phyloP scores from a whole-genome alignment of 1,284 basidiomycete species.

The Trichosporon coremiiforme region DNA sequence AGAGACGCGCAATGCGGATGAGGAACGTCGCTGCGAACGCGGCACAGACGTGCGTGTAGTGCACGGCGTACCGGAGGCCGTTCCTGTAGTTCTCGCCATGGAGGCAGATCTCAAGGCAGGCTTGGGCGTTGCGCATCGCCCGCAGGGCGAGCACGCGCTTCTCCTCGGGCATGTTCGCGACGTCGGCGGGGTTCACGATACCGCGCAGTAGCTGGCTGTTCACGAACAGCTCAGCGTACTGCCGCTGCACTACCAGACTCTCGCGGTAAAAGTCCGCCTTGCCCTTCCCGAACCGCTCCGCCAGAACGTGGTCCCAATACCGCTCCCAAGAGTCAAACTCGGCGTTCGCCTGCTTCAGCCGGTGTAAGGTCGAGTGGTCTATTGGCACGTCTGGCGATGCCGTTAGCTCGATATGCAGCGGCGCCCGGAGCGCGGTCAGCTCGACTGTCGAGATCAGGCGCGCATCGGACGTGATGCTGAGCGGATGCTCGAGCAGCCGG shows the following conservation, averaged over 20 bases:
- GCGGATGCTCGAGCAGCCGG: conserved; percentile 77
- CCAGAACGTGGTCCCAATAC: conserved; percentile 55
- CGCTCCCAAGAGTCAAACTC: conserved; percentile 57
- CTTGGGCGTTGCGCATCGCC: conserved; percentile 56
- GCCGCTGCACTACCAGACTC: conserved; percentile 49
- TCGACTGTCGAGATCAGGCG: conserved; percentile 82
- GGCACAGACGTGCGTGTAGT: conserved; percentile 67
- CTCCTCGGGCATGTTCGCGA: conserved; percentile 53
- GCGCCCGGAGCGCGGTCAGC: conserved; percentile 52
- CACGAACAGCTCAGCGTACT: conserved; percentile 56
- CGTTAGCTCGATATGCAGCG: conserved; percentile 54
- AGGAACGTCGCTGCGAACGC: conserved; percentile 89
- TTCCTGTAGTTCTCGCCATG: conserved; percentile 67
- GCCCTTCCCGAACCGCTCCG: conserved; percentile 50
- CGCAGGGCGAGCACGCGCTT: conserved; percentile 53
- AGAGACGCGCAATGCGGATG: conserved; percentile 77
- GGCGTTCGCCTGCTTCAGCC: conserved; percentile 55
- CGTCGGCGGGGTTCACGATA: conserved; percentile 52
- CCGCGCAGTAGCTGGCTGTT: conserved; percentile 56
- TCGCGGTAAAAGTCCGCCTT: conserved; percentile 54
- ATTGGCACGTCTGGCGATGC: conserved; percentile 52
- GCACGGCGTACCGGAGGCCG: conserved; percentile 75
- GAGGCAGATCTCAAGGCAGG: conserved; percentile 54
- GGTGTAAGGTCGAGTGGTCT: conserved; percentile 49
- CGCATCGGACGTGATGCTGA: conserved; percentile 88